Evolutionary conservation across 306 rosid genomes (phyloP), one percentile per base, ranked within the genome.

Genomic region (Hippophae rhamnoides): DNA sequence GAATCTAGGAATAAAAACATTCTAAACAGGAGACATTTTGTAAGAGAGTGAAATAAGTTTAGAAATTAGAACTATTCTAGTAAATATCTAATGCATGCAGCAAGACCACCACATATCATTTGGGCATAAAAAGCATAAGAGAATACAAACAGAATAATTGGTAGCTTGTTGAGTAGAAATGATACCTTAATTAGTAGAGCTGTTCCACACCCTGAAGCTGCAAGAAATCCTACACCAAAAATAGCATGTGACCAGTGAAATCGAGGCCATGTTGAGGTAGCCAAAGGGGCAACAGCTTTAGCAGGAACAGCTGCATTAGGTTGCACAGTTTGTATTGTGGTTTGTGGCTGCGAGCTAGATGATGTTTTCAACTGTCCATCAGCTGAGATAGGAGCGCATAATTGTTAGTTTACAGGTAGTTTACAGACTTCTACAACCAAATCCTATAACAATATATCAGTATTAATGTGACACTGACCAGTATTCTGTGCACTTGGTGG

Each of bases 211-310:
- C 99, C 95, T 58, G 95, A 87, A 63, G 74, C 77, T 18, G 23
- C 23, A 18, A 18, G 23, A 18, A 18, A 18, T 18, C 23, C 23
- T 18, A 18, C 23, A 18, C n/a, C 88, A 68, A 79, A 13, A 75
- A 85, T 56, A 53, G 89, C 89, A 66, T 92, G 89, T 56, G 82
- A 83, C 99, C 99, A 88, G 76, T 76, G 99, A 69, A 85, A 92
- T 72, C 74, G 78, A 54, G 68, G 66, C 61, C 72, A 83, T 14
- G 74, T 44, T 44, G 75, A 48, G 59, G 76, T 57, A 77, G 76
- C 81, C 45, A 72, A 62, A 3, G 75, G 62, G 67, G 84, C 54
- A 67, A 58, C 64, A 53, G 74, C 68, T 58, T 73, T 75, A 13
- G 64, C 8, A 50, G 87, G 70, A 63, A 77, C 81, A 60, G 79